Percentiles rank a stretch among this genome's conserved stretches.
Conservation (phyloP, 257 asterid species). For the Solanum corneliomulleri region DNA sequence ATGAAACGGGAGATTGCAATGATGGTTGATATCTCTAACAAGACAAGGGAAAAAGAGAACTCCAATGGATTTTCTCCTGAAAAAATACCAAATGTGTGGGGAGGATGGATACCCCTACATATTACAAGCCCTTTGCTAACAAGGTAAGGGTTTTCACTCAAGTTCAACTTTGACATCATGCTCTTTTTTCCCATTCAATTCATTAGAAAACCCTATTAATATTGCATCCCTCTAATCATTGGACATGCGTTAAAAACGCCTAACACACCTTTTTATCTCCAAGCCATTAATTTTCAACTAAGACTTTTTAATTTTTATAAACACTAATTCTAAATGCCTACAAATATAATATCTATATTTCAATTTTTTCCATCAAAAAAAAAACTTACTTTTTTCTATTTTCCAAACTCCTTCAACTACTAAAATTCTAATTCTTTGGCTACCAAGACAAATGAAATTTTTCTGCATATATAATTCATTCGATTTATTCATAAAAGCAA, state of each 20-base stretch:
- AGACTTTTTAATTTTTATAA: background rate
- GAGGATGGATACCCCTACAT: slow-evolving; percentile 19
- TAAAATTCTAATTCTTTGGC: too few species aligned
- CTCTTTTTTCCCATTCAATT: background rate
- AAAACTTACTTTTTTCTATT: too few species aligned
- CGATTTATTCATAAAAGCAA: too few species aligned
- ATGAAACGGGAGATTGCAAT: slow-evolving; percentile 23
- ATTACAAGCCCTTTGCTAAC: background rate
- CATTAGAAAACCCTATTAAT: background rate
- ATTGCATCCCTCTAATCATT: background rate
- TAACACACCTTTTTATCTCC: background rate
- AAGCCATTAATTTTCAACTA: slow-evolving; percentile 1
- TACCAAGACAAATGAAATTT: too few species aligned
- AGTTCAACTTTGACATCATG: background rate
- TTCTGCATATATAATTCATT: too few species aligned
- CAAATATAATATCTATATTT: too few species aligned
- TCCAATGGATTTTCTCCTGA: slow-evolving; percentile 62
- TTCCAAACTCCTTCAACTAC: too few species aligned
- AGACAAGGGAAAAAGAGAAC: slow-evolving; percentile 40
- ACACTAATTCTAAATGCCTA: background rate
- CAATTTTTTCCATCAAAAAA: too few species aligned
- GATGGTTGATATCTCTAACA: slow-evolving; percentile 26
- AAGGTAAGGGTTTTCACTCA: background rate
- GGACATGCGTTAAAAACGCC: slow-evolving; percentile 1
- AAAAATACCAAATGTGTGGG: slow-evolving; percentile 55